Base-by-base conservation (phyloP, 164 flowering plant genomes). In the Vitis riparia region DNA sequence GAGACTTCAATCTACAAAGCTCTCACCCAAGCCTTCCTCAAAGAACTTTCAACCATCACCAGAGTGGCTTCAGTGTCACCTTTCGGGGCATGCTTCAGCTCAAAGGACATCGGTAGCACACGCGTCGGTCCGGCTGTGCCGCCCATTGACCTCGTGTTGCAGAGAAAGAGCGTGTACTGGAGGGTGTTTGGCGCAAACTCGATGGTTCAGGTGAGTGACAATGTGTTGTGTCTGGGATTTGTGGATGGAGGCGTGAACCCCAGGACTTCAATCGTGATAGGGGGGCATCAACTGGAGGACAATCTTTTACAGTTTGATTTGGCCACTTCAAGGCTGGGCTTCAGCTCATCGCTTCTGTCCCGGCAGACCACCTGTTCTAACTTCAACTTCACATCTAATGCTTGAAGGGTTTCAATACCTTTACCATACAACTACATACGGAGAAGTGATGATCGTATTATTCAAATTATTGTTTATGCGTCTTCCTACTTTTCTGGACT, bases 281-380 rank as follows among this genome's bases (percentile, higher is more conserved):
- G 95, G 0, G 89, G 79, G 6, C 72, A 81, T 59, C 91, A 88
- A 49, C 12, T 87, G 71, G 88, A 88, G 76, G 77, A 90, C 44
- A 87, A 84, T 74, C 70, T 88, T 9, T 56, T 90, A 32, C 75
- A 88, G 72, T 83, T 90, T 49, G 91, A 90, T 80, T 67, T 87
- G 1, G 85, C 65, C 1, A 15, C 71, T 4, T 78, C 85, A 1
- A 84, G 65, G 70, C 72, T 90, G 0, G 86, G 86, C 6, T 84
- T 89, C 55, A 85, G 80, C 61, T 78, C 84, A 47, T 69, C 87
- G 2, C 75, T 86, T 3, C 51, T 81, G 58, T 51, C 57, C 5
- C 48, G 60, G 13, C 76, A 77, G 47, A 86, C 85, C 0, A 78
- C 66, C 0, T 87, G 91, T 61, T 65, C 82, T 66, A 77, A 80